Conservation (phyloP, 2,329 filamentous ascomycete genomes). For the Blumeria graminis region DNA sequence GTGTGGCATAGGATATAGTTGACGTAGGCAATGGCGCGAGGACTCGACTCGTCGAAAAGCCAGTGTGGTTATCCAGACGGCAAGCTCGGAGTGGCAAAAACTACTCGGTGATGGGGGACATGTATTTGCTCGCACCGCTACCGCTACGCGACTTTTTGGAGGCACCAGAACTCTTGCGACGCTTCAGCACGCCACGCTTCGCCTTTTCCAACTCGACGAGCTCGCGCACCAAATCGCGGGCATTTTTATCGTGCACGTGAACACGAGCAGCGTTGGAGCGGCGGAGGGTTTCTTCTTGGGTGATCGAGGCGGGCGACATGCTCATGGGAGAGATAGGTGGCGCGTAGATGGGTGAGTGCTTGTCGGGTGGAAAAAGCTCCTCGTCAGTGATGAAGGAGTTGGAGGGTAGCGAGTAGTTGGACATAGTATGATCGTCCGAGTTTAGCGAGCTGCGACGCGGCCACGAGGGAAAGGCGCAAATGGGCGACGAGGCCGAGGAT, state of each 20-base stretch:
- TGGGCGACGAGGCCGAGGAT: neutral
- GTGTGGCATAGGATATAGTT: too few species aligned
- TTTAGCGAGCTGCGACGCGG: constrained; percentile 27
- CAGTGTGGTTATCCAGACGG: too few species aligned
- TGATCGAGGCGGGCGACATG: constrained; percentile 8
- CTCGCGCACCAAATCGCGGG: constrained; percentile 12
- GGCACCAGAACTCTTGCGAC: constrained; percentile 11
- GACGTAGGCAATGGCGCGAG: too few species aligned
- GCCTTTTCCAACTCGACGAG: constrained; percentile 12
- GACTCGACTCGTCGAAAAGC: too few species aligned
- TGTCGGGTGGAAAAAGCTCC: constrained; percentile 27
- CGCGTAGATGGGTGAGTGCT: constrained; percentile 24
- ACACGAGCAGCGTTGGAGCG: neutral
- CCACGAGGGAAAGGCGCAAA: constrained; percentile 30
- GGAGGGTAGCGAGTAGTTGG: constrained; percentile 7
- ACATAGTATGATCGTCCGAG: constrained; percentile 7
- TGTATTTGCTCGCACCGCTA: constrained; percentile 24
- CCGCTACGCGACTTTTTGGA: constrained; percentile 12
- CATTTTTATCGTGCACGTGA: constrained; percentile 4
- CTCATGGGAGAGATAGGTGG: constrained; percentile 12
- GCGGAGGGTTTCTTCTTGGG: neutral
- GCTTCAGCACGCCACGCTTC: constrained; percentile 8
- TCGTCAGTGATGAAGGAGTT: constrained; percentile 26
- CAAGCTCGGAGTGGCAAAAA: too few species aligned
- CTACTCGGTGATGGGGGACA: constrained; percentile 30